Evolutionary conservation across 805 yeast genomes (phyloP), one percentile per base, ranked within the genome.

Genomic region (Grigorovia jiainica): DNA sequence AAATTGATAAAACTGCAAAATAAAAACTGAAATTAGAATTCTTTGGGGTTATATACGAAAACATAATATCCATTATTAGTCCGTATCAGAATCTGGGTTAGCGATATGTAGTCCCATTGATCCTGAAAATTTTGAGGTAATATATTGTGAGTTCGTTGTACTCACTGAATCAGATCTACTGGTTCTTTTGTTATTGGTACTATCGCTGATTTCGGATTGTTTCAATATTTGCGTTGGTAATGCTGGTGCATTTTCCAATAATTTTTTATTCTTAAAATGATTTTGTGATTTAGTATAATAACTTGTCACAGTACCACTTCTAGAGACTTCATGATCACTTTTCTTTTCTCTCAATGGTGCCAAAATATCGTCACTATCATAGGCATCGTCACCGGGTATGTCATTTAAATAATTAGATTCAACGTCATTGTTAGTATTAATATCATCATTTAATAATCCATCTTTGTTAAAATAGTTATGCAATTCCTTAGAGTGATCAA

Each of bases 331-430:
- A 13, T 24, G 21, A 3, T 6, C 3, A 11, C 34, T 40, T 11
- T 41, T 46, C 38, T 42, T 47, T 41, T 58, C 62, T 33, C 63
- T 46, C 19, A 55, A 38, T 17, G 62, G 65, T 10, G 61, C 61
- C 55, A 59, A 50, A 13, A 49, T 45, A 38, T 57, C 64, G 36
- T 62, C 65, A 41, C 64, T 57, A 40, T 58, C 53, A 33, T 62
- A 62, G 0, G 65, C 65, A 24, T 62, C 65, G 45, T 61, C 63
- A 19, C 67, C 67, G 1, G 67, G 67, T 18, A 62, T 53, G 11
- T 53, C 57, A 15, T 56, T 47, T 29, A 62, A 31, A 36, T 54
- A 53, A 25, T 60, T 60, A 15, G 47, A 45, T 7, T 34, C 36
- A 13, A 42, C 47, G 21, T 37, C 35, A 16, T 33, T 43, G 8